phyloP scores from a whole-genome alignment of 2,329 filamentous ascomycete genomes.

The Salinomyces thailandicus region DNA sequence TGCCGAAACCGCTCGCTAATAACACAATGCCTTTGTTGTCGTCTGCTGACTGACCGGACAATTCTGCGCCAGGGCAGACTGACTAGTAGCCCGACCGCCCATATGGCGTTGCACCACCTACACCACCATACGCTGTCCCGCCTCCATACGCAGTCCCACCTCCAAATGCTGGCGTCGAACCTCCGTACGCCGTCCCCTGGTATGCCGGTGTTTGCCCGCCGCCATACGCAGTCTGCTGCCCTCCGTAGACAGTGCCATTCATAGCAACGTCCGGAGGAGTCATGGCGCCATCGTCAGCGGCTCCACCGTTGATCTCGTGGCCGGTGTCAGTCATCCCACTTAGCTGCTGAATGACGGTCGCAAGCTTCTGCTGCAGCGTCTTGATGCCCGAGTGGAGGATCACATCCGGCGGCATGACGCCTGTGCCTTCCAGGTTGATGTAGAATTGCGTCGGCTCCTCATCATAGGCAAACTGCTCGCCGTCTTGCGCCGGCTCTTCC shows the following conservation, averaged over 20 bases:
- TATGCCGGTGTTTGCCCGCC: conserved; percentile 8
- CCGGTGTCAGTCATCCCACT: conserved; percentile 44
- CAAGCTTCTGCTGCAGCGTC: conserved; percentile 82
- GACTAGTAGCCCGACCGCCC: conserved; percentile 7
- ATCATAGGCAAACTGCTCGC: conserved; percentile 83
- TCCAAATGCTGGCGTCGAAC: conserved; percentile 6
- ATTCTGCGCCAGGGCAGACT: not conserved
- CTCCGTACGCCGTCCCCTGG: conserved; percentile 4
- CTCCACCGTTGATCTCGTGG: conserved; percentile 45
- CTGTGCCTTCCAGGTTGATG: conserved; percentile 82
- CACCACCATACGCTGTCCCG: not conserved
- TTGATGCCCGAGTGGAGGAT: conserved; percentile 85
- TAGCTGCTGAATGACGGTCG: conserved; percentile 59
- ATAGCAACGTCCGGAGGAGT: not conserved
- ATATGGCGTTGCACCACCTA: conserved; percentile 11
- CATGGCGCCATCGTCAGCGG: conserved; percentile 43
- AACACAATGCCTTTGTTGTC: not conserved
- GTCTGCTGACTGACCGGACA: not conserved
- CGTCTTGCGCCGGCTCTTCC: conserved; percentile 70
- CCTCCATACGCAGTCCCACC: conserved; percentile 7
- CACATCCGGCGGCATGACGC: conserved; percentile 76
- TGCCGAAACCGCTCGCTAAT: not conserved
- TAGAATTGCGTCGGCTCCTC: conserved; percentile 74
- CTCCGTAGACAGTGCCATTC: conserved; percentile 6
- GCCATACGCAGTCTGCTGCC: conserved; percentile 4